Evolutionary conservation across 176 grass and related monocot genomes (phyloP), one percentile per base, ranked within the genome.

Genomic region (Alopecurus myosuroides): DNA sequence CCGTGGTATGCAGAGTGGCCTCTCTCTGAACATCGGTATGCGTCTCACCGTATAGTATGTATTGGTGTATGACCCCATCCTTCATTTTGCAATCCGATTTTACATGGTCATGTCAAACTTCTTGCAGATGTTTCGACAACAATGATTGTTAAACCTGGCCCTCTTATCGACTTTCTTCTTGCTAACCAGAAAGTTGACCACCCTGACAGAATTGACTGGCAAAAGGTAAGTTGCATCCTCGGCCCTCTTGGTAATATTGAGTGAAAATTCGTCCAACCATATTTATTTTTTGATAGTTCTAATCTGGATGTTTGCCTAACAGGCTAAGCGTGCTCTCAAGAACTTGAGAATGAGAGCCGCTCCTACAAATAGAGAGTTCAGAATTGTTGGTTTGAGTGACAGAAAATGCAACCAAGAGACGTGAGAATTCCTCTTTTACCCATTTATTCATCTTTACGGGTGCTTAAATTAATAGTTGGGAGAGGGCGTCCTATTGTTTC

Each of bases 111-210:
- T 75, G 60, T 28, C 26, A 69, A 36, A 2, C 40, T 45, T 81
- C 0, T 67, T 56, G 12, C 76, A 98, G 95, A 98, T 91, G 92
- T 94, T 18, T 94, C 92, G 10, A 98, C 95, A 22, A 98, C 95
- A 7, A 98, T 98, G 90, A 98, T 94, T 41, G 92, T 94, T 44
- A 94, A 86, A 30, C 90, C 95, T 17, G 92, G 95, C 26, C 88
- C 95, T 18, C 85, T 94, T 64, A 70, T 98, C 5, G 92, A 98
- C 55, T 98, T 98, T 44, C 95, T 94, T 70, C 31, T 98, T 13
- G 15, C 39, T 17, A 94, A 98, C 42, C 95, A 98, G 88, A 98
- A 93, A 55, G 79, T 79, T 82, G 80, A 81, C n/a, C 78, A 94
- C 83, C 92, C 90, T 66, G 61, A 78, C 29, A 56, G 60, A 67